Evolutionary conservation across 1,284 basidiomycete species (phyloP), one percentile per base, ranked within the genome.

Genomic region (Inonotus obliquus): DNA sequence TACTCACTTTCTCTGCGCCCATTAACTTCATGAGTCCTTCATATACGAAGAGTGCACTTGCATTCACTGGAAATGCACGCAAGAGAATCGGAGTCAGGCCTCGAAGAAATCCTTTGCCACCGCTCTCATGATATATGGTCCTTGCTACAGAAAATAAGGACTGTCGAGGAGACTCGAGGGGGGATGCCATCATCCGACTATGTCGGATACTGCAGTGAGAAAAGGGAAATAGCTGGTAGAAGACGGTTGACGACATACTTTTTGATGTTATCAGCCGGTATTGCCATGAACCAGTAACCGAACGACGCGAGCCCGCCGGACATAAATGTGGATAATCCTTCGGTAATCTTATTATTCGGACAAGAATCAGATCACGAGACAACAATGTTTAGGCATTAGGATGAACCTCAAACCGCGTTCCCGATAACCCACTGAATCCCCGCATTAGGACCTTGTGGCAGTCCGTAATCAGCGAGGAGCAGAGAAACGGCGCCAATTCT

Each of bases 201-300:
- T 57, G 27, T 41, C 60, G 45, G 19, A 27, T n/a, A 19, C 47
- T 59, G 45, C 13, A 32, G 19, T n/a, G 17, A 52, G 10, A 35
- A 35, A 17, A 52, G 14, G 14, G 25, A 11, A 52, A 60, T 59
- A 17, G 19, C 17, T 14, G 6, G n/a, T 17, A 6, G 45, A 54
- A 38, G 25, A 21, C 21, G 48, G 11, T 21, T 29, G 21, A 7
- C 48, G 35, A 39, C 49, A 32, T 37, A 88, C 87, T 89, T 90
- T 74, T 92, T 92, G 63, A 91, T 76, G 67, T 88, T 89, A 72
- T 93, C 91, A 29, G 86, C 83, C 0, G 89, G 87, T 54, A 91
- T 89, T 19, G 83, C 87, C 74, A 86, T 83, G 19, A 81, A 74
- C 86, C 86, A 88, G 71, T 80, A 88, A 11, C 75, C 77, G 67